Conservation (phyloP, 768 basidiomycete species). For the Suillus sp. region DNA sequence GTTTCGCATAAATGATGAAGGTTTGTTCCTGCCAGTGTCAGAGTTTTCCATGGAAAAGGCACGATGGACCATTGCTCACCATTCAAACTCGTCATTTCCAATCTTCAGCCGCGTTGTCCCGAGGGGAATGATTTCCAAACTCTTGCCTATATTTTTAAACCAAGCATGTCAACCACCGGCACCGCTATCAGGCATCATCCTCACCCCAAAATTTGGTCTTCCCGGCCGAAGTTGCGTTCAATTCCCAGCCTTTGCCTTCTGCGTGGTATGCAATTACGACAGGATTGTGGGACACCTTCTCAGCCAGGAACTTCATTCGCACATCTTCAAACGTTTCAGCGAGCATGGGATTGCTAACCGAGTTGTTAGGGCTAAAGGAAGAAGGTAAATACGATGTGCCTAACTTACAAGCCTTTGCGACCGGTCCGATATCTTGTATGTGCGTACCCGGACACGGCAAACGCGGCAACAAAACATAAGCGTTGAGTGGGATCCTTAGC, state of each 20-base stretch:
- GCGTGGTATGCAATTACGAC: conserved; percentile 86
- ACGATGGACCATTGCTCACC: conserved; percentile 46
- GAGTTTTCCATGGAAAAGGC: conserved; percentile 9
- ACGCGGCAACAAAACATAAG: conserved; percentile 78
- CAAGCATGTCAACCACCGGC: conserved; percentile 21
- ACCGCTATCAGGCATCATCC: conserved; percentile 28
- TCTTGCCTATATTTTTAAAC: conserved; percentile 61
- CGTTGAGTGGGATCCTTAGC: conserved; percentile 62
- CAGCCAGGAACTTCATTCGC: conserved; percentile 80
- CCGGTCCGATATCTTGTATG: conserved; percentile 80
- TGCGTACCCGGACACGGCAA: conserved; percentile 83
- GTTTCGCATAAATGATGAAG: conserved; percentile 87
- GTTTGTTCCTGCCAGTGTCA: conserved; percentile 63
- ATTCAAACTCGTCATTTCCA: conserved; percentile 67
- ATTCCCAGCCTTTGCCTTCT: conserved; percentile 75
- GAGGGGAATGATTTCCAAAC: conserved; percentile 81
- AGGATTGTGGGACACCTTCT: conserved; percentile 87
- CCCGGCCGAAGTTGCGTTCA: conserved; percentile 75
- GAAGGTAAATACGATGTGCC: conserved; percentile 33
- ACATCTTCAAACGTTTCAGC: conserved; percentile 86
- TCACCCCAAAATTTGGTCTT: conserved; percentile 91
- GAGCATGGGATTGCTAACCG: conserved; percentile 79
- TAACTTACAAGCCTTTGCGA: conserved; percentile 77
- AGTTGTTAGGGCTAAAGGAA: conserved; percentile 9
- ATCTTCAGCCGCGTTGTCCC: conserved; percentile 71